phyloP scores from a whole-genome alignment of 257 asterid species.

The Rubia yunnanensis region DNA sequence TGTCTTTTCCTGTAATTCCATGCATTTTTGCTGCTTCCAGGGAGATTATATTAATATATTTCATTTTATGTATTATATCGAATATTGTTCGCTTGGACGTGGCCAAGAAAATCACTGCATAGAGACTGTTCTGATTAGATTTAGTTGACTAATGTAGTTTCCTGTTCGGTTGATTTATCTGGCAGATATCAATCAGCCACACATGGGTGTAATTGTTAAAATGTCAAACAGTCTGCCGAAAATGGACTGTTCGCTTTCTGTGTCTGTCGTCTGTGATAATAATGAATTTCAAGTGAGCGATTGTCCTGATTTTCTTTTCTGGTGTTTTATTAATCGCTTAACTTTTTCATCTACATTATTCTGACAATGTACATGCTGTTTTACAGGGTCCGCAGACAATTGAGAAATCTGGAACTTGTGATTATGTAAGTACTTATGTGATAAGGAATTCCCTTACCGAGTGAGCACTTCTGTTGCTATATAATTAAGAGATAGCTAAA shows the following conservation, averaged over 20 bases:
- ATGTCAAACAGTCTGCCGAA: conserved; percentile 45
- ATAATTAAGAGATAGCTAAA: not conserved
- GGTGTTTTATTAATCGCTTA: conserved; percentile 1
- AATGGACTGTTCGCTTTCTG: conserved; percentile 74
- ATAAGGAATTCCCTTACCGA: not conserved
- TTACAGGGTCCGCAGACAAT: conserved; percentile 62
- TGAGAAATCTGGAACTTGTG: conserved; percentile 57
- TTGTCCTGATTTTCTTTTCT: conserved; percentile 3
- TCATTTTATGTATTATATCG: not conserved
- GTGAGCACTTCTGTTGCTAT: not conserved
- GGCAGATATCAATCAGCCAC: conserved; percentile 66
- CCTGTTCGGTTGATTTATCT: conserved; percentile 20
- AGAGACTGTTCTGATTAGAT: no score
- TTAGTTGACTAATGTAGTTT: conserved; percentile 11
- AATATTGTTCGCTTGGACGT: not conserved
- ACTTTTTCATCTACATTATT: conserved; percentile 10
- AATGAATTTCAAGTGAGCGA: conserved; percentile 54
- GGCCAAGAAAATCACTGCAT: not conserved
- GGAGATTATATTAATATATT: not conserved
- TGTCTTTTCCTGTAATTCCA: conserved; percentile 11
- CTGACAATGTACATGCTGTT: conserved; percentile 8
- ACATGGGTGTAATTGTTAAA: conserved; percentile 55
- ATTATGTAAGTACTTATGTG: conserved; percentile 48
- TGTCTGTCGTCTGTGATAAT: conserved; percentile 66
- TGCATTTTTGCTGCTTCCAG: not conserved